These are phyloP conservation scores for Saturnispora galanensis DNA, from an alignment of 805 yeast species.

Conservation along the genomic window DNA sequence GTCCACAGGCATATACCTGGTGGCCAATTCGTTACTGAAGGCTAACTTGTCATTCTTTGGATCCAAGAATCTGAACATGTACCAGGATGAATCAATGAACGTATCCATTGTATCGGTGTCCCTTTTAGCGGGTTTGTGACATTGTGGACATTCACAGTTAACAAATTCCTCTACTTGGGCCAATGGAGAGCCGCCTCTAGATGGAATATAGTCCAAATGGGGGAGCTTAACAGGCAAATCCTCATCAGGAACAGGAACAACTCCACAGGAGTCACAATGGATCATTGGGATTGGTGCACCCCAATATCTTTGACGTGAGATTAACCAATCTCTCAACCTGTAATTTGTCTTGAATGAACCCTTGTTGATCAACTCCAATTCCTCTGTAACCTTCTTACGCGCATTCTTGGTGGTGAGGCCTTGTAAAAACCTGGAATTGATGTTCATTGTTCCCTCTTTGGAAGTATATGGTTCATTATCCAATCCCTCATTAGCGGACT, in stretches of 20 bases:
- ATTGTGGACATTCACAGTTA: slow-evolving; percentile 69
- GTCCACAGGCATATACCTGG: slow-evolving; percentile 68
- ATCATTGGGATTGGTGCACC: slow-evolving; percentile 97
- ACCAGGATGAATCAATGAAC: slow-evolving; percentile 97
- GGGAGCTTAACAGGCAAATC: slow-evolving; percentile 83
- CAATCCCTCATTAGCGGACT: slow-evolving; percentile 4
- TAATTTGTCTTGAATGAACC: slow-evolving; percentile 47
- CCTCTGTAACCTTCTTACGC: slow-evolving; percentile 32
- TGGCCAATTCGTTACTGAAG: slow-evolving; percentile 42
- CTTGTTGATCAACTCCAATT: slow-evolving; percentile 25
- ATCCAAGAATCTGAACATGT: slow-evolving; percentile 77
- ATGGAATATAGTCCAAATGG: slow-evolving; percentile 31
- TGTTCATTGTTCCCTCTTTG: slow-evolving; percentile 39
- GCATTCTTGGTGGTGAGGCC: slow-evolving; percentile 49
- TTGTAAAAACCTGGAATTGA: slow-evolving; percentile 35
- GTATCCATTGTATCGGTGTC: slow-evolving; percentile 99
- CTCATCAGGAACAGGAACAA: slow-evolving; percentile 84
- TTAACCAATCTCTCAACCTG: slow-evolving; percentile 85
- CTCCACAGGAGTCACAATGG: slow-evolving; percentile 79
- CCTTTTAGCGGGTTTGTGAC: slow-evolving; percentile 62
- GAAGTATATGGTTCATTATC: slow-evolving; percentile 27
- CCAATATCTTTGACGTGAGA: slow-evolving; percentile 94
- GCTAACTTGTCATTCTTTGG: slow-evolving; percentile 48
- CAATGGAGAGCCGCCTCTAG: slow-evolving; percentile 59
- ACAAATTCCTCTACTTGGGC: slow-evolving; percentile 58